phyloP scores from a whole-genome alignment of 306 rosid species.

The Cucurbita maxima region DNA sequence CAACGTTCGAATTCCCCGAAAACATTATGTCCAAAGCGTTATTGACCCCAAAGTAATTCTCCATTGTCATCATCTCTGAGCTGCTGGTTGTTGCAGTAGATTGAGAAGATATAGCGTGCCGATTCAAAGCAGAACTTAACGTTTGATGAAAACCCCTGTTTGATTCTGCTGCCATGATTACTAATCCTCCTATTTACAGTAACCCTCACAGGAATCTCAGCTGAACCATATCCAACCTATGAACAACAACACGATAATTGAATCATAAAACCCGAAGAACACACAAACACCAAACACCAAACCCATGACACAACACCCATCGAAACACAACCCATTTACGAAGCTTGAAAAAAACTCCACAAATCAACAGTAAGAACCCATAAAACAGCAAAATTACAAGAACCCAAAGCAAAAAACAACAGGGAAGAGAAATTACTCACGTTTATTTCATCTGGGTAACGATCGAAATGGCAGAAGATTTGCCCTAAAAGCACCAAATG shows the following conservation, averaged over 20 bases:
- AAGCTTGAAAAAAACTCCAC: not conserved
- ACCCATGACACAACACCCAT: not conserved
- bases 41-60: conserved; percentile 43
- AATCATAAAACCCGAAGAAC: not conserved
- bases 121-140: conserved; percentile 41
- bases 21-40: conserved; percentile 41
- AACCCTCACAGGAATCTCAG: conserved; percentile 12
- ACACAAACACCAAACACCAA: not conserved
- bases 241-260: not conserved
- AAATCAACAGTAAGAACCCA: not conserved
- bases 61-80: conserved; percentile 78
- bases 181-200: not conserved
- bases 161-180: conserved; percentile 63
- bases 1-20: conserved; percentile 42
- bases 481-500: conserved; percentile 32
- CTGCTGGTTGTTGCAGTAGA: conserved; percentile 54
- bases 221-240: conserved; percentile 22
- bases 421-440: not conserved
- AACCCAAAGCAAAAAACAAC: not conserved
- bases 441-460: not conserved
- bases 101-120: conserved; percentile 80
- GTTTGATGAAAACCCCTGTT: conserved; percentile 52
- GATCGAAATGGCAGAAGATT: conserved; percentile 8
- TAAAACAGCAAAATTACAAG: not conserved
- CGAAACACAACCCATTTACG: not conserved